Base-by-base conservation (phyloP, 1,284 basidiomycete species). In the Crepidotus sp. region DNA sequence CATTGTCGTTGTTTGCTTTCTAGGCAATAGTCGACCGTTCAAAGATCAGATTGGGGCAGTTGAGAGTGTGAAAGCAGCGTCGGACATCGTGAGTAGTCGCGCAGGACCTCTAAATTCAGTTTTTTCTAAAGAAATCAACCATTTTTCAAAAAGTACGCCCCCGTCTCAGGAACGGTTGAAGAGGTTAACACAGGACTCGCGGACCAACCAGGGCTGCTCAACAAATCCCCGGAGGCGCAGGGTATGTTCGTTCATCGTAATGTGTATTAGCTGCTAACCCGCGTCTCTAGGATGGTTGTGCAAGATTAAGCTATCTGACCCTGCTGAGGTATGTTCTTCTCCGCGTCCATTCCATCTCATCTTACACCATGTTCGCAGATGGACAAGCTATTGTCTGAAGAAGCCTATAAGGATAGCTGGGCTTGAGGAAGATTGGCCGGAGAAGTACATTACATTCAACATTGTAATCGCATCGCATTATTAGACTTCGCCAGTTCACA, bases 31-130 rank as follows among this genome's bases (percentile, higher is more conserved):
- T 48, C 26, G 17, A 29, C 26, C 21, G 19, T 42, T 42, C 21
- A 53, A 9, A 97, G 95, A 93, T 46, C 71, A 85, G 56, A 89
- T 98, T 59, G 95, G 96, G 43, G 90, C 92, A 6, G 92, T 98
- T 19, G 95, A 98, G 68, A 96, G 92, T 55, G 95, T 98, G 53
- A 99, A 99, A 66, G 92, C 94, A 31, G 92, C 93, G 25, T 96
- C 93, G 6, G 94, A 97, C 63, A 95, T 97, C 61, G 86, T 86
- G 62, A 51, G 73, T 73, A 57, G 26, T 32, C 22, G 42, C 49
- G 50, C 40, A 48, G 21, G 37, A 33, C 34, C 36, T 34, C 46
- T 13, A 14, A 9, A 36, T 41, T n/a, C n/a, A n/a, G n/a, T n/a
- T n/a, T n/a, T n/a, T 26, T 37, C 26, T 44, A 22, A n/a, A n/a